Evolutionary conservation across 805 yeast genomes (phyloP), one percentile per base, ranked within the genome.

Genomic region (Hanseniaspora nectarophila): DNA sequence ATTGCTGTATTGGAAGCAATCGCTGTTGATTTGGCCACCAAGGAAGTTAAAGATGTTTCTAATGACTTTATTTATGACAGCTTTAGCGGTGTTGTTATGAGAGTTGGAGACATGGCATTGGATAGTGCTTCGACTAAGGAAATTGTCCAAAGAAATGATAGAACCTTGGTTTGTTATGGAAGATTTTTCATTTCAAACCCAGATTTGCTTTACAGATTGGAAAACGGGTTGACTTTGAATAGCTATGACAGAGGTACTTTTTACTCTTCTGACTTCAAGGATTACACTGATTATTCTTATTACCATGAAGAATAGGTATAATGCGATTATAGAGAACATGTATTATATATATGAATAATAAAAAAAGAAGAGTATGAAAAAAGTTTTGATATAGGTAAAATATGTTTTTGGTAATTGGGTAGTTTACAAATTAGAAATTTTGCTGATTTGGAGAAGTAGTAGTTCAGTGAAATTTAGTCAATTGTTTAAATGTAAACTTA

Each of bases 1-100:
- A 47, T 75, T 29, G 72, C 71, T 54, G 37, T 73, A 26, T 69
- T 73, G 20, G 78, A 74, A 59, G 75, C 77, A 32, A 68, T 76
- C 33, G 64, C 61, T n/a, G 70, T 61, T 35, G 47, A 45, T n/a
- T 7, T 20, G 16, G 48, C 42, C 21, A 20, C 26, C 1, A 32
- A 28, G 4, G 21, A 38, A 16, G 60, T 55, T 55, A 50, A 55
- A 26, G 28, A 13, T 24, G 33, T 26, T 15, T 31, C 47, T 31
- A 57, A 56, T 47, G 57, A 55, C 1, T 58, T 56, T 32, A 34
- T 59, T 21, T 43, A 29, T 21, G 28, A 46, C 5, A 39, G 56
- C 20, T 62, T 61, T 59, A 56, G 54, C 37, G 64, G 65, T 35
- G 29, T 51, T 1, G 39, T 62, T 18, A 34, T 61, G n/a, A 54